Evolutionary conservation across 1,284 basidiomycete species (phyloP), one percentile per base, ranked within the genome.

Genomic region (Megacollybia platyphylla): DNA sequence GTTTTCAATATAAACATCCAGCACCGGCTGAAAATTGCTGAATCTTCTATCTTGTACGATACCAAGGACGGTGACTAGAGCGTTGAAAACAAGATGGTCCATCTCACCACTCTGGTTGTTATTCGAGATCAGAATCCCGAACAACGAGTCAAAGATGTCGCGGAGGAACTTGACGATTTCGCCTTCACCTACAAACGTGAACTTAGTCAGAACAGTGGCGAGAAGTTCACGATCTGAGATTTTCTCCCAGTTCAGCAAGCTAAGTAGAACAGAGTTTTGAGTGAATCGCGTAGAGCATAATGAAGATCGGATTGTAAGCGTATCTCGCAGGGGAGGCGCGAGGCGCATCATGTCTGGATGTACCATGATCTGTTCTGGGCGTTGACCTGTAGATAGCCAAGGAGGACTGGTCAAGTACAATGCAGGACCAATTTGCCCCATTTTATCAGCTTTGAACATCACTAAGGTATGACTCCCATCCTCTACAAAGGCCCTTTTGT

Each of bases 11-110:
- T 97, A 98, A 13, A 92, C 79, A 52, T 96, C 89, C 41, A 98
- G 66, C 3, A 94, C 91, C 1, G 89, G 83, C 50, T 87, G 82
- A 67, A 97, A 97, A 57, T 96, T 90, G 59, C 81, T 87, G 70
- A 97, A 96, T n/a, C 92, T 76, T 20, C 93, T 79, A 61, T 97
- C 93, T 53, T 91, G 86, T 10, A 91, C 81, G 49, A 97, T 93
- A 1, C 85, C 79, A 3, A 93, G 77, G 1, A 97, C 83, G 3
- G 82, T 90, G 43, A 97, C 87, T 10, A 98, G 72, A 1, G 87
- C 86, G 52, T 88, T 85, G 69, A 97, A 96, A 5, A 94, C 85
- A 11, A 90, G 68, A 48, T 80, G 71, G 53, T 97, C 89, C 60
- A 96, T 75, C 53, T 92, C 84, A 30, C 83, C 80, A 11, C 67